Evolutionary conservation across 257 asterid genomes (phyloP), one percentile per base, ranked within the genome.

Genomic region (Dorcoceras hygrometricum): DNA sequence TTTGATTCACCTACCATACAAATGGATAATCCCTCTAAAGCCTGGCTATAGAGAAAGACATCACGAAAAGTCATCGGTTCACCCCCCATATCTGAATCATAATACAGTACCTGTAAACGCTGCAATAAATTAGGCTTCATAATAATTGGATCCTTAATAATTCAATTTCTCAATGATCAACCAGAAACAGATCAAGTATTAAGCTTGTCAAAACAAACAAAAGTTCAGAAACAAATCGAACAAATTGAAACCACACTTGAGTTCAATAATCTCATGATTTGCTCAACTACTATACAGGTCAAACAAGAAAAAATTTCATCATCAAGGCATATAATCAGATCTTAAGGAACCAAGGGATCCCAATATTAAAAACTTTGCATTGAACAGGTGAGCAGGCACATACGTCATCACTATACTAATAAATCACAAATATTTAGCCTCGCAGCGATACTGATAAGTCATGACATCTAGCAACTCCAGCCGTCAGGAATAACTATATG

Each of bases 21-120:
- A 72, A 94, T 85, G 68, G 95, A 69, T 82, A 94, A 85, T 73
- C 99, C 99, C 81, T 93, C 99, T 90, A 93, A 83, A 72, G 98
- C 95, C 82, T 89, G 98, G 75, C 98, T 92, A 78, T 83, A 82
- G 58, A 92, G 96, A 81, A 89, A 92, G 67, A 82, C 94, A 63
- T 92, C 97, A 64, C 80, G 87, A 67, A 92, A 92, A 71, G 74
- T 87, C 96, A 82, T 79, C 8, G 96, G 97, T 69, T 86, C 93
- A 68, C 91, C 91, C 25, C 81, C 91, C 69, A 87, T 73, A 73
- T 90, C 97, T 22, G 92, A 19, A 69, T 93, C 99, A 76, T 79
- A 85, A 78, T 88, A 93, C 57, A 90, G 66, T 74, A 85, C 96
- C 99, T 93, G 86, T 67, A 68, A 72, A 78, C 65, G 20, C 70